Percentiles rank a stretch among this genome's conserved stretches.
phyloP scores from a whole-genome alignment of 805 yeast genomes.

The Naumovozyma baii region DNA sequence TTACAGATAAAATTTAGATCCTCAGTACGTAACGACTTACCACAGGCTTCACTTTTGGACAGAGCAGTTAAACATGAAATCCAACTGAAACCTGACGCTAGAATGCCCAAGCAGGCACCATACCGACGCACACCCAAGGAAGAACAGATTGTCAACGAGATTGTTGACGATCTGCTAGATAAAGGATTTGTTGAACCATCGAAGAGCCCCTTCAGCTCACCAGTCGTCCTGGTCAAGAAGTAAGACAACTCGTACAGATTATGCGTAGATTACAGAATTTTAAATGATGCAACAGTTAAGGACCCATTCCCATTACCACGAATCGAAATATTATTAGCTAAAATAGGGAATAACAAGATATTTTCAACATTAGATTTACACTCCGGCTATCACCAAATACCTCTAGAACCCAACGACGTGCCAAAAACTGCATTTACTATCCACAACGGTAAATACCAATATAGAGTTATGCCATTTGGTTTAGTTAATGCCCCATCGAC shows the following conservation, averaged over 20 bases:
- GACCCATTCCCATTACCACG: slow-evolving; percentile 2
- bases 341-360: neutral
- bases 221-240: slow-evolving; percentile 2
- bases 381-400: slow-evolving; percentile 11
- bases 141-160: no score
- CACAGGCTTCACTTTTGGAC: no score
- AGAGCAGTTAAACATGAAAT: no score
- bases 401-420: slow-evolving; percentile 1
- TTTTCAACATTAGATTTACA: slow-evolving; percentile 7
- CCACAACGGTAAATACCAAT: slow-evolving; percentile 1
- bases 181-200: no score
- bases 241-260: slow-evolving; percentile 1
- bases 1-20: neutral
- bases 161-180: no score
- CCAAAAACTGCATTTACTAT: slow-evolving; percentile 3
- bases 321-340: slow-evolving; percentile 1
- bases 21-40: neutral
- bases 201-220: slow-evolving; percentile 1
- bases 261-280: slow-evolving; percentile 4
- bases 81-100: no score
- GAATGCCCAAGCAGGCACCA: no score
- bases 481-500: slow-evolving; percentile 2
- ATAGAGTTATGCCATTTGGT: slow-evolving; percentile 4
- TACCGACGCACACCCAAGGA: no score
- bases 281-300: slow-evolving; percentile 4